Base-by-base conservation (phyloP, 768 basidiomycete genomes). In the Saitozyma podzolica region DNA sequence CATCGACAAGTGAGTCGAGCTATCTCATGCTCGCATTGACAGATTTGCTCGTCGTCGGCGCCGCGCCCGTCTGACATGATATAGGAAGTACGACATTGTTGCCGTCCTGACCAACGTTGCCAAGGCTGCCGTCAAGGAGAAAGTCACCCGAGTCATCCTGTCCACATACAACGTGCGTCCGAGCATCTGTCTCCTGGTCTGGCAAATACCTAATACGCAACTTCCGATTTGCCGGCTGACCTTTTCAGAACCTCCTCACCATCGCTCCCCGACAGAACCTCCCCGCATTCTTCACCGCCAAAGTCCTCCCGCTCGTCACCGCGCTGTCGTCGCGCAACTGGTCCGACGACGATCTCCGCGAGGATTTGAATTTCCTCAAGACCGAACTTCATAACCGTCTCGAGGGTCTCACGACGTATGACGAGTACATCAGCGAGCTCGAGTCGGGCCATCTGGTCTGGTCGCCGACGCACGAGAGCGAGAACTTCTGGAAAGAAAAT, bases 401-500 rank as follows among this genome's bases (percentile, higher is more conserved):
- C 80, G 87, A 94, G 73, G 93, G 90, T 58, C 80, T 98, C 67
- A 96, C 92, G 62, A 99, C 92, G 0, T 99, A 90, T 77, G 96
- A 98, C 76, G 94, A 97, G 80, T 99, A 97, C 74, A 86, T 85
- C 10, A 93, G 92, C 0, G 95, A 98, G 78, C 82, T 99, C 40
- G 82, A 86, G 16, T 91, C 90, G 6, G 93, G 94, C 1, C 92
- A 92, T 77, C 81, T 98, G 29, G 89, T 91, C 7, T 98, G 96
- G 96, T 88, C 91, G 6, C 94, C 95, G 11, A 90, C 92, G 9
- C 96, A 99, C 74, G 91, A 93, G 75, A 94, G 91, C 1, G 95
- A 97, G 63, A 87, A 92, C 42, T 99, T 99, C 82, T 99, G 96
- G 96, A 91, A 89, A 74, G 92, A 94, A 82, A 97, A 98, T 74